Conservation (phyloP, 2,329 filamentous ascomycete genomes). For the Alternaria incomplexa region DNA sequence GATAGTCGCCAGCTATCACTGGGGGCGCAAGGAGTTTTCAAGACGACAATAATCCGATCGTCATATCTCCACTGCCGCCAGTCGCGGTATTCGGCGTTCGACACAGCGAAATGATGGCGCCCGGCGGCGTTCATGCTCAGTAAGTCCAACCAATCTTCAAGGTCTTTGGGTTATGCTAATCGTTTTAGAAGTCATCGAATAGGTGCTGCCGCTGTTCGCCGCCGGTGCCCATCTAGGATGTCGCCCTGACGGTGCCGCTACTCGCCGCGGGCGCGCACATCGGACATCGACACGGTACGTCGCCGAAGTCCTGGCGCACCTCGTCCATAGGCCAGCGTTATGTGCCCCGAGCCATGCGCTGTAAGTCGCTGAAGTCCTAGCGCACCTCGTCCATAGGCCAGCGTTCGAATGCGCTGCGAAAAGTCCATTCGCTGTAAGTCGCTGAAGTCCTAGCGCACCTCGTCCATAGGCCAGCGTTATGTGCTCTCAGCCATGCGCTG, state of each 20-base stretch:
- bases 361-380: too few relatives aligned
- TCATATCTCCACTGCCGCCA: neutral
- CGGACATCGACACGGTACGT: neutral
- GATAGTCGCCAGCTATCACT: neutral
- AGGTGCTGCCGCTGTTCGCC: neutral
- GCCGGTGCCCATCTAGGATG: neutral
- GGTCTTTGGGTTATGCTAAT: neutral
- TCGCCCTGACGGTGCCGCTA: constrained; percentile 1
- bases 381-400: too few relatives aligned
- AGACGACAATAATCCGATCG: neutral
- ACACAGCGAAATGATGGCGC: neutral
- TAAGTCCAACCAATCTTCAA: neutral
- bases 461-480: too few relatives aligned
- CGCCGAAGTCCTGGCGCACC: neutral
- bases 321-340: neutral
- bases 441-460: too few relatives aligned
- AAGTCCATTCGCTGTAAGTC: too few relatives aligned
- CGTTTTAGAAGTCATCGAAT: neutral
- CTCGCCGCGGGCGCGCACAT: neutral
- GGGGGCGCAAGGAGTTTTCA: neutral
- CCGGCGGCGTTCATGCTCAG: neutral
- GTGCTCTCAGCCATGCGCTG: neutral
- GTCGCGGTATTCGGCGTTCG: neutral
- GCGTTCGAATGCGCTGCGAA: too few relatives aligned
- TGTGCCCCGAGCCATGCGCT: neutral